Conservation (phyloP, 225 moss, liverwort and hornwort genomes). For the Asterella californica region DNA sequence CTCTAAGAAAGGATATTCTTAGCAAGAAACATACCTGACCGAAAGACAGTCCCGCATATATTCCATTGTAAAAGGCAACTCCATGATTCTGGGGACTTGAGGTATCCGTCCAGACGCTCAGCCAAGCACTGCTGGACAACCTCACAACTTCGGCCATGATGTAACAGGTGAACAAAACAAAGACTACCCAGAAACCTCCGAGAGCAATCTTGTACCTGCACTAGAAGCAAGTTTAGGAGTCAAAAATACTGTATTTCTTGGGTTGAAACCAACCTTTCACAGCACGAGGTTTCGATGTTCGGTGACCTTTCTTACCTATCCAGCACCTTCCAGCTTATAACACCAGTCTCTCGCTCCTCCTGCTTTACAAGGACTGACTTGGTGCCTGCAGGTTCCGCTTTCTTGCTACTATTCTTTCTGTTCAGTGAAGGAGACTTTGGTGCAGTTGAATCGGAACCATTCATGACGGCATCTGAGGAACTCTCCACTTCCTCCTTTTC, state of each 20-base stretch:
- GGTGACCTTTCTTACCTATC: conserved; percentile 35
- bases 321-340: conserved; percentile 70
- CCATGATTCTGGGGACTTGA: conserved; percentile 55
- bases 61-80: conserved; percentile 65
- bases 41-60: conserved; percentile 72
- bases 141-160: conserved; percentile 64
- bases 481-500: conserved; percentile 29
- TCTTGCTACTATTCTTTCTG: conserved; percentile 45
- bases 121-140: conserved; percentile 71
- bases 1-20: not conserved
- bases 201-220: conserved; percentile 61
- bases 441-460: conserved; percentile 32
- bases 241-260: not conserved
- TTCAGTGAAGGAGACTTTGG: conserved; percentile 35
- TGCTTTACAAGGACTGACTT: conserved; percentile 69
- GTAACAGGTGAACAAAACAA: conserved; percentile 71
- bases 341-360: conserved; percentile 91
- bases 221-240: not conserved
- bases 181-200: conserved; percentile 70
- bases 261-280: not conserved
- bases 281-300: not conserved
- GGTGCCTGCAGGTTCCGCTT: conserved; percentile 20
- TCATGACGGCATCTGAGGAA: conserved; percentile 27
- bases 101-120: conserved; percentile 81
- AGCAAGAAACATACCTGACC: conserved; percentile 54